Conservation (phyloP, 768 basidiomycete species). For the Termitomyces sp. region DNA sequence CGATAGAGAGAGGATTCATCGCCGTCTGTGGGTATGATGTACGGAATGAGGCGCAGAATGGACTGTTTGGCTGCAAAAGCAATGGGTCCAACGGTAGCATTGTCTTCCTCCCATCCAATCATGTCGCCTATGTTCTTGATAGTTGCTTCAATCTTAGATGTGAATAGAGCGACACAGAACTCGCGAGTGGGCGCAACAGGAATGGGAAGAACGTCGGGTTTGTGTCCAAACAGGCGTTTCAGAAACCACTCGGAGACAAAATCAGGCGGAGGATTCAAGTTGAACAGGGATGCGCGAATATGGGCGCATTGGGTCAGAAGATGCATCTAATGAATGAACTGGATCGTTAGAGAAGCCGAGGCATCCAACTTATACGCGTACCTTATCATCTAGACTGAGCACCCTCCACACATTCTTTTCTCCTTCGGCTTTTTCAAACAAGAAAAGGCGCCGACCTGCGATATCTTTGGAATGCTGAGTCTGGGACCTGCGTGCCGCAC, state of each 20-base stretch:
- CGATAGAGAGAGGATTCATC: neutral
- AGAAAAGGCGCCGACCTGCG: neutral
- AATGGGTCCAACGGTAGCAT: neutral
- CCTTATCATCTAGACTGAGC: neutral
- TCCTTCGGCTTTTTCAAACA: neutral
- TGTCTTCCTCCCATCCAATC: neutral
- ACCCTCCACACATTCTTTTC: neutral
- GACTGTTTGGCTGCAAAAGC: neutral
- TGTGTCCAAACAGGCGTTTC: neutral
- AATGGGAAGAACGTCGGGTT: neutral
- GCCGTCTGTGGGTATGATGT: neutral
- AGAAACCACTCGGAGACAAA: neutral
- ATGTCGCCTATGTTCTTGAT: neutral
- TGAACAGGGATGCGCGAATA: neutral
- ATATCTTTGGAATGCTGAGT: neutral
- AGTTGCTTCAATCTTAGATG: neutral
- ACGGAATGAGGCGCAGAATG: neutral
- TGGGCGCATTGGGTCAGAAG: neutral
- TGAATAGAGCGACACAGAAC: neutral
- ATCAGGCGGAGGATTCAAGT: neutral
- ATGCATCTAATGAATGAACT: neutral
- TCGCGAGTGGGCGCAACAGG: neutral
- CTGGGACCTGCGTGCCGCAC: neutral
- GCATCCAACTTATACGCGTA: neutral
- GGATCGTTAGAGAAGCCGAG: neutral